Conservation (phyloP, 495 filamentous ascomycete species). For the Sphaerosporella brunnea region DNA sequence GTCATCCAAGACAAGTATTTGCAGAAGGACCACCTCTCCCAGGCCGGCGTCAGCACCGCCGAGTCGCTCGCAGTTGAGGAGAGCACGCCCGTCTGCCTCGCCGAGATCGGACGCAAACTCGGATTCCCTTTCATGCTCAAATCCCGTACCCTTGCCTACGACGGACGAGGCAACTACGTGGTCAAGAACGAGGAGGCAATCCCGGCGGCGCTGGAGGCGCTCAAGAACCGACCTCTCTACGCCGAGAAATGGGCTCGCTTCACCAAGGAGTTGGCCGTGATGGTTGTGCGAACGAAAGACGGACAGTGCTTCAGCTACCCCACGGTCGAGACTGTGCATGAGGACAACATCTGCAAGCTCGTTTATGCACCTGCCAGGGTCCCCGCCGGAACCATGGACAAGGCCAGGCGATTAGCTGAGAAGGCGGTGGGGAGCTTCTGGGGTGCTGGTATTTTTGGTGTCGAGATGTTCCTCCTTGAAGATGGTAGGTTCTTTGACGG, state of each 20-base stretch:
- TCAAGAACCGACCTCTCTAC: constrained; percentile 59
- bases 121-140: constrained; percentile 93
- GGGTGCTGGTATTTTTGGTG: constrained; percentile 86
- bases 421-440: constrained; percentile 61
- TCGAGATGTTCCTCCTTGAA: constrained; percentile 87
- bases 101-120: constrained; percentile 43
- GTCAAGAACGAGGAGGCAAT: constrained; percentile 53
- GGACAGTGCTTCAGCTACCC: constrained; percentile 60
- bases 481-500: constrained; percentile 35
- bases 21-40: constrained; percentile 67
- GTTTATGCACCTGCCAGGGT: constrained; percentile 75
- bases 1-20: constrained; percentile 91
- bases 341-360: constrained; percentile 88
- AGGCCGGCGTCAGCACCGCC: constrained; percentile 51
- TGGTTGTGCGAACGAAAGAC: constrained; percentile 83
- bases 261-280: constrained; percentile 73
- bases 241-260: constrained; percentile 86
- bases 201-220: constrained; percentile 43
- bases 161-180: constrained; percentile 79
- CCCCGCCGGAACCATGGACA: constrained; percentile 37
- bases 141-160: constrained; percentile 79
- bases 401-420: constrained; percentile 60
- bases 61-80: constrained; percentile 43
- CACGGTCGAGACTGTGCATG: constrained; percentile 83
- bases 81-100: constrained; percentile 36